Evolutionary conservation across 2,329 filamentous ascomycete species (phyloP), one percentile per base, ranked within the genome.

Genomic region (Cytospora piceicola): DNA sequence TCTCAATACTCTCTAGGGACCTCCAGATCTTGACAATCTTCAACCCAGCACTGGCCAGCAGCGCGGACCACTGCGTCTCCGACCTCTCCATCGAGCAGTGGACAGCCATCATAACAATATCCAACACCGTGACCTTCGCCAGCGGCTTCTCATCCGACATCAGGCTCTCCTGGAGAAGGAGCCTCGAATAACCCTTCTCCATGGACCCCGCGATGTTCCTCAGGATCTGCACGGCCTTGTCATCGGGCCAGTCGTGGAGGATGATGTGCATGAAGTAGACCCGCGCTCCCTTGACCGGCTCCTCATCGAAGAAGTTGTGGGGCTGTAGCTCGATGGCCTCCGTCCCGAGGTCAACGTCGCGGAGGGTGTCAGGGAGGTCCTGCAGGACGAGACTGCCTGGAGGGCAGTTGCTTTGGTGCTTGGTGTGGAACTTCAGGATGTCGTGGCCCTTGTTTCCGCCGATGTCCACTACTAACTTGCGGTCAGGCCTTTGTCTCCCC

Each of bases 231-330:
- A 32, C 36, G 4, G 49, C 46, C 22, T 15, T 54, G 51, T 39
- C 30, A 27, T 61, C 73, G 29, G 72, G 71, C 70, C 73, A 76
- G 67, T 77, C 73, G 65, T 78, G 74, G 29, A 78, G 59, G 8
- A 77, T 72, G 15, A 71, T 71, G 51, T 75, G 67, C 59, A 53
- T 39, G 46, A 53, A 61, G 29, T 61, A 54, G 3, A 71, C 73
- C 6, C 74, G 74, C 0, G 79, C 79, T 5, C 78, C 79, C 39
- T 73, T 75, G 9, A 81, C 67, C 0, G 77, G 78, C 59, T 81
- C 78, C 12, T 75, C 71, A 0, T 73, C 75, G 61, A 80, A 77
- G 66, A 79, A 77, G 61, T 80, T 75, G 63, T 80, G 74, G 1
- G 69, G 68, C 58, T 74, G 71, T 2, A 72, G 67, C 3, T 70